A percentile compares a stretch with the other conserved stretches of the same genome.
These are phyloP conservation scores for Polytolypa hystricis DNA, from an alignment of 2,329 filamentous ascomycete species.

Conservation along the genomic window DNA sequence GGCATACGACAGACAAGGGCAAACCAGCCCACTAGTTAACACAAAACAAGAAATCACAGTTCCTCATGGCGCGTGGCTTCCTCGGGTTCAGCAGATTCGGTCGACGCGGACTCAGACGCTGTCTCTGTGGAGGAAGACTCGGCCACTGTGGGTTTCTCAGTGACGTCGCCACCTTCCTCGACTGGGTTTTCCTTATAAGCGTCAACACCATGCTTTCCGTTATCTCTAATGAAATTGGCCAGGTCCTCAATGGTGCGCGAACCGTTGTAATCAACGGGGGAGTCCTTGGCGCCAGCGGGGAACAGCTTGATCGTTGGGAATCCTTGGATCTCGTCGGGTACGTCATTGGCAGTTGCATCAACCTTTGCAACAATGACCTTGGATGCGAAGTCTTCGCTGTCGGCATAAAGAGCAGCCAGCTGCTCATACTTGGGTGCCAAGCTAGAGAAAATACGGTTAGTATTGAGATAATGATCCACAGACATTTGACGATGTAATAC, in stretches of 20 bases:
- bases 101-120: conserved; percentile 1
- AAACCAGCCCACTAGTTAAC: too few species aligned
- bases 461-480: conserved; percentile 6
- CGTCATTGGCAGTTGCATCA: conserved; percentile 90
- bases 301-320: conserved; percentile 99
- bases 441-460: conserved; percentile 19
- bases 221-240: conserved; percentile 84
- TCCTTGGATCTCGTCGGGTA: conserved; percentile 90
- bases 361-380: conserved; percentile 74
- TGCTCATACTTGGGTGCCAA: conserved; percentile 59
- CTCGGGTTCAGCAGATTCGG: conserved; percentile 6
- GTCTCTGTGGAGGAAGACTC: conserved; percentile 14
- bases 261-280: conserved; percentile 77
- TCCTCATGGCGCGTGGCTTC: conserved; percentile 27
- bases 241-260: conserved; percentile 85
- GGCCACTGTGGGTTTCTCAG: conserved; percentile 13
- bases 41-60: conserved; percentile 23
- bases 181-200: conserved; percentile 50
- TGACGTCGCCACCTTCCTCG: conserved; percentile 29
- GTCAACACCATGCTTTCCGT: conserved; percentile 77
- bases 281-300: conserved; percentile 77
- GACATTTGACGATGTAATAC: conserved; percentile 13
- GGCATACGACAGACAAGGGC: too few species aligned
- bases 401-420: conserved; percentile 46
- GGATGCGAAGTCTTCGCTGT: conserved; percentile 38